Base-by-base conservation (phyloP, 2,329 filamentous ascomycete genomes). In the Stylonectria norvegica region DNA sequence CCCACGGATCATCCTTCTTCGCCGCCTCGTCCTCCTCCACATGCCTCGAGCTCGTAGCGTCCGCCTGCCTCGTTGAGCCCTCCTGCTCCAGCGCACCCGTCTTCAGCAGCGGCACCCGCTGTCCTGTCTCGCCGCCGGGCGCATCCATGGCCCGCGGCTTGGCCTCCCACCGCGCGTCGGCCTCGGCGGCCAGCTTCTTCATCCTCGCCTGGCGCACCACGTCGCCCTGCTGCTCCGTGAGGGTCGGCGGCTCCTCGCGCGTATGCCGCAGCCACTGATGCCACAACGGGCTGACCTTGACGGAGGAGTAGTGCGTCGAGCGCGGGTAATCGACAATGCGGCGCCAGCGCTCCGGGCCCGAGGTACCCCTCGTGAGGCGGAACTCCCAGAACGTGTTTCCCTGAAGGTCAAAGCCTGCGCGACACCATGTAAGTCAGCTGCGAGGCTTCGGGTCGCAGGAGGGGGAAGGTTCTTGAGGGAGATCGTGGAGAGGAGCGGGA, bases 351-450 rank as follows among this genome's bases (percentile, higher is more conserved):
- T 68, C 63, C 23, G 61, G 47, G 40, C 47, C 47, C 19, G 48
- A 52, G 40, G 61, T 54, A 44, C 64, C 63, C 39, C 71, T 6
- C 5, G 64, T 53, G 49, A 81, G 73, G 43, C 71, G 72, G 64
- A 85, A 83, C 55, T 83, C 78, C 80, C 81, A 85, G 67, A 76
- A 85, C 4, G 81, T 83, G 65, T 85, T 84, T 40, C 80, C 79
- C 17, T 77, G 57, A 42, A 84, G 77, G 57, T 85, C 81, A 53
- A 75, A 70, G 49, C 81, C 81, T 84, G 45, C 12, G 18, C 10
- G 16, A 33, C n/a, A n/a, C n/a, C 34, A 40, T 56, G 52, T 54
- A 48, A 56, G 53, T 52, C 38, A 16, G 28, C 33, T n/a, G n/a
- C n/a, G n/a, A n/a, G n/a, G n/a, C n/a, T n/a, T n/a, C n/a, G n/a